Conservation (phyloP, 2,329 filamentous ascomycete genomes). For the Zasmidium cellare region DNA sequence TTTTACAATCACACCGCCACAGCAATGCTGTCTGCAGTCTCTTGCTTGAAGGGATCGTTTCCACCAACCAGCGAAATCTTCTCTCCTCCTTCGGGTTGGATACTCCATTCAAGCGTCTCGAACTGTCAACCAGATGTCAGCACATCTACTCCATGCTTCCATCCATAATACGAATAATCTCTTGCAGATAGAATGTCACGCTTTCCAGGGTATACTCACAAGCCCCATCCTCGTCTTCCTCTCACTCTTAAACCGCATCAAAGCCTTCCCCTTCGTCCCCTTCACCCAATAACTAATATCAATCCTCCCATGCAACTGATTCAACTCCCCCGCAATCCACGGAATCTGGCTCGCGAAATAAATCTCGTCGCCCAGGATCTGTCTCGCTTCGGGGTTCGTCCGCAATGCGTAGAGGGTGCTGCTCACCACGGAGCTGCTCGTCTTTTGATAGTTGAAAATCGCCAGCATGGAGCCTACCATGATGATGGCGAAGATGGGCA, state of each 20-base stretch:
- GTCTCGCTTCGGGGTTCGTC: constrained; percentile 72
- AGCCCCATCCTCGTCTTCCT: constrained; percentile 64
- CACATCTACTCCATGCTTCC: constrained; percentile 1
- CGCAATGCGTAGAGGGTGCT: constrained; percentile 90
- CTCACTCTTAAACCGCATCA: constrained; percentile 78
- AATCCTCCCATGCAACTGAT: constrained; percentile 89
- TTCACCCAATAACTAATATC: constrained; percentile 85
- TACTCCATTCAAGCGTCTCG: constrained; percentile 86
- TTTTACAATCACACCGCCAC: neutral
- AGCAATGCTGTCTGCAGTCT: neutral
- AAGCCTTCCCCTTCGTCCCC: constrained; percentile 68
- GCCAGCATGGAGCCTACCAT: constrained; percentile 72
- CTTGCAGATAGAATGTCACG: too few species aligned
- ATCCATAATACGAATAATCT: too few species aligned
- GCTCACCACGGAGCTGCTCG: constrained; percentile 76
- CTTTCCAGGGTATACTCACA: constrained; percentile 43
- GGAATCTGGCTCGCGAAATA: constrained; percentile 52
- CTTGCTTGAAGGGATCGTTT: neutral
- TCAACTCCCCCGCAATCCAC: constrained; percentile 67
- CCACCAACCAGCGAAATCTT: constrained; percentile 69
- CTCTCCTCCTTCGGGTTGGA: constrained; percentile 66
- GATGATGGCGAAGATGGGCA: constrained; percentile 77
- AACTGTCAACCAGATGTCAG: constrained; percentile 55
- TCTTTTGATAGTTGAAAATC: constrained; percentile 99
- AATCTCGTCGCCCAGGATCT: constrained; percentile 72